phyloP scores from a whole-genome alignment of 1,284 basidiomycete genomes.

The Cystobasidium sp. region DNA sequence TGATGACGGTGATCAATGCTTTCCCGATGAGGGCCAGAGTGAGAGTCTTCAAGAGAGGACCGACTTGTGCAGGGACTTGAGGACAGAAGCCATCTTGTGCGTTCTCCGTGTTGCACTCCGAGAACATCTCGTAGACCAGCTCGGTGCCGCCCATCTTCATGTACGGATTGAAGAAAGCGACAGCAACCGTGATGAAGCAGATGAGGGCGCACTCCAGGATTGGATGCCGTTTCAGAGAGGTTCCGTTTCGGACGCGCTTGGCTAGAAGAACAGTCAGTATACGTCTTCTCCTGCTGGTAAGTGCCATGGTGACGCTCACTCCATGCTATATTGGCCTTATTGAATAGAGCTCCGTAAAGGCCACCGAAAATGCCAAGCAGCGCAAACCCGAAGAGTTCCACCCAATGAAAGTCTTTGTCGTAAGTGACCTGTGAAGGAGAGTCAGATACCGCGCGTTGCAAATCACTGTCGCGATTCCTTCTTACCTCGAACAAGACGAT shows the following conservation, averaged over 20 bases:
- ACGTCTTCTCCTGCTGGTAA: too few relatives aligned
- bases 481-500: constrained; percentile 55
- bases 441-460: constrained; percentile 67
- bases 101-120: constrained; percentile 42
- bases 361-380: constrained; percentile 87
- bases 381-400: constrained; percentile 80
- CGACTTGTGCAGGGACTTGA: constrained; percentile 65
- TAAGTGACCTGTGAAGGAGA: constrained; percentile 78
- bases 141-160: constrained; percentile 94
- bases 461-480: background rate
- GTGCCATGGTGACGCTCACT: constrained; percentile 63
- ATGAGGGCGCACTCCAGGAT: constrained; percentile 83
- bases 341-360: constrained; percentile 91
- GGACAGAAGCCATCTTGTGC: constrained; percentile 51
- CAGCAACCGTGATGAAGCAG: constrained; percentile 67
- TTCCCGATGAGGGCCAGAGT: constrained; percentile 78
- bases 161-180: constrained; percentile 88
- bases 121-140: constrained; percentile 66
- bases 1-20: constrained; percentile 74
- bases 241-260: constrained; percentile 75
- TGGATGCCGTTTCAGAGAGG: constrained; percentile 79
- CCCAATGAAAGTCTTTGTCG: constrained; percentile 80
- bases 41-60: constrained; percentile 68
- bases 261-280: constrained; percentile 50
- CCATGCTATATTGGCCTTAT: constrained; percentile 89